These are phyloP conservation scores for Monosporascus cannonballus DNA, from an alignment of 2,329 filamentous ascomycete genomes.

Conservation along the genomic window DNA sequence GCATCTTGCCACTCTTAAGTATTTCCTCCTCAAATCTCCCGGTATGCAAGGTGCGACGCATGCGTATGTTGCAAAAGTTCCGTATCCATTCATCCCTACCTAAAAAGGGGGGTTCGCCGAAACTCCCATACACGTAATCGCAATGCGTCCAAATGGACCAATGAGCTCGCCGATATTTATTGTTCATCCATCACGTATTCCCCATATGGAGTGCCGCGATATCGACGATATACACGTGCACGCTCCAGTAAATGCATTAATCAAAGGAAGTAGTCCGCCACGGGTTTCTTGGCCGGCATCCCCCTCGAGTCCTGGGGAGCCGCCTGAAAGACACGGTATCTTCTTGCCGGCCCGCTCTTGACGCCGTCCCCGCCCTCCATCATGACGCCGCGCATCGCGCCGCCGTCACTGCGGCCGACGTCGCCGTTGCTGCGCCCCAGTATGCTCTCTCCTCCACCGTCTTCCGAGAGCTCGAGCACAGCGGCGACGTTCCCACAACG, in stretches of 20 bases:
- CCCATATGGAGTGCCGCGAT: too few relatives aligned
- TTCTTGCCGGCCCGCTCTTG: conserved; percentile 68
- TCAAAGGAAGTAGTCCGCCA: conserved; percentile 90
- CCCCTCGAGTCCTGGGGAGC: conserved; percentile 92
- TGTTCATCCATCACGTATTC: too few relatives aligned
- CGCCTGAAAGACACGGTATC: conserved; percentile 94
- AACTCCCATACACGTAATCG: not conserved
- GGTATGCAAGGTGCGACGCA: not conserved
- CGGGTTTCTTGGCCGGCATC: conserved; percentile 98
- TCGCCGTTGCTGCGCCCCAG: conserved; percentile 68
- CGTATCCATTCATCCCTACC: not conserved
- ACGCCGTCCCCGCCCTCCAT: conserved; percentile 38
- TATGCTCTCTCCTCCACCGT: conserved; percentile 68
- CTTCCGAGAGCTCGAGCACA: conserved; percentile 86
- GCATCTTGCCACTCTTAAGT: too few relatives aligned
- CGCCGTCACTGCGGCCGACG: conserved; percentile 45
- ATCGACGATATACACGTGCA: not conserved
- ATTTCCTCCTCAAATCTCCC: not conserved
- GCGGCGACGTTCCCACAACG: conserved; percentile 93
- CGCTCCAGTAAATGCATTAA: not conserved
- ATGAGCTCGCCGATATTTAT: too few relatives aligned
- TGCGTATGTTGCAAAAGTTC: not conserved
- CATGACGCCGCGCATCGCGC: conserved; percentile 36
- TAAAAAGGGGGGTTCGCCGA: not conserved
- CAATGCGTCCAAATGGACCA: not conserved